phyloP scores from a whole-genome alignment of 306 rosid genomes.

The Malus sieversii region DNA sequence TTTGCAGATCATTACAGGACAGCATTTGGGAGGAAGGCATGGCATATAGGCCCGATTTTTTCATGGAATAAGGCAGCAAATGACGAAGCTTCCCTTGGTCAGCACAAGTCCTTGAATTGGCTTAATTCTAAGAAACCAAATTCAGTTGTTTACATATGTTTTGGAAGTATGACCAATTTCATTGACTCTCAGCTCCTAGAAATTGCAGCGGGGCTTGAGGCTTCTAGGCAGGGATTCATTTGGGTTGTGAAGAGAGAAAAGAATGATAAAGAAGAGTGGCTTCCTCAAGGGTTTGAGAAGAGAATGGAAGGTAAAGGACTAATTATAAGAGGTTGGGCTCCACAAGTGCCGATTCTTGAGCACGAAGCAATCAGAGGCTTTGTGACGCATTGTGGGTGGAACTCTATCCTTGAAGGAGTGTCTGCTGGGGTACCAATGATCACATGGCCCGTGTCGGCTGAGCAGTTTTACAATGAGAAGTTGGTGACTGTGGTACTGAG shows the following conservation, averaged over 20 bases:
- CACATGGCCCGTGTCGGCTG: slow-evolving; percentile 37
- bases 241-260: slow-evolving; percentile 30
- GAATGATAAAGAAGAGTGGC: slow-evolving; percentile 2
- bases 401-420: slow-evolving; percentile 31
- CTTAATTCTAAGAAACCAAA: slow-evolving; percentile 13
- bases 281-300: slow-evolving; percentile 30
- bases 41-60: slow-evolving; percentile 54
- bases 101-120: slow-evolving; percentile 17
- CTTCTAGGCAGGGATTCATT: slow-evolving; percentile 17
- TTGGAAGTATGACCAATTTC: slow-evolving; percentile 26
- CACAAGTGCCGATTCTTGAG: slow-evolving; percentile 30
- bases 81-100: slow-evolving; percentile 15
- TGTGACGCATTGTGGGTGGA: slow-evolving; percentile 49
- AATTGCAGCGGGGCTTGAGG: slow-evolving; percentile 28
- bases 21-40: slow-evolving; percentile 38
- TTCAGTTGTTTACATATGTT: slow-evolving; percentile 28
- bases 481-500: slow-evolving; percentile 18
- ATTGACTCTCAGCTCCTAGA: slow-evolving; percentile 16
- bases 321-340: slow-evolving; percentile 38
- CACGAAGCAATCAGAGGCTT: slow-evolving; percentile 31
- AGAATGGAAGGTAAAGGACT: slow-evolving; percentile 32
- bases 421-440: slow-evolving; percentile 33
- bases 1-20: slow-evolving; percentile 44
- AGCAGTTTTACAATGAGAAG: slow-evolving; percentile 39
- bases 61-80: slow-evolving; percentile 9